Conservation (phyloP, 2,329 filamentous ascomycete species). For the Aspergillus spinulosporus region DNA sequence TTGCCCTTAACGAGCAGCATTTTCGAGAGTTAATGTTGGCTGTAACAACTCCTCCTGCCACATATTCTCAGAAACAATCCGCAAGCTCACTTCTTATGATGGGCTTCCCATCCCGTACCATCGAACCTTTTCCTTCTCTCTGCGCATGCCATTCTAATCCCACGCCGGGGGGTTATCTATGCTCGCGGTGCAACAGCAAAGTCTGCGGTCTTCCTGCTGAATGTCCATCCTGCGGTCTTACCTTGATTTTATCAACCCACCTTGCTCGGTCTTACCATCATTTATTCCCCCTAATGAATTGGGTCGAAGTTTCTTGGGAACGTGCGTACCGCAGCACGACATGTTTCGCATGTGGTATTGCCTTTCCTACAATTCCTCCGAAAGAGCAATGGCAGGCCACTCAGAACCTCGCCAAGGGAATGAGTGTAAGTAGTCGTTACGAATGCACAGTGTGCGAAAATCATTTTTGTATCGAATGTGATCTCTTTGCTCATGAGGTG, state of each 20-base stretch:
- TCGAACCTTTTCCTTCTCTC: slow-evolving; percentile 70
- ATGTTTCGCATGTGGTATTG: slow-evolving; percentile 75
- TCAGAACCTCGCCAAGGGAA: slow-evolving; percentile 56
- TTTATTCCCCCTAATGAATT: slow-evolving; percentile 85
- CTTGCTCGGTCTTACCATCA: slow-evolving; percentile 91
- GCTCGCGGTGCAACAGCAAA: slow-evolving; percentile 82
- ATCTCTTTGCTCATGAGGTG: slow-evolving; percentile 90
- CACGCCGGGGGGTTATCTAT: slow-evolving; percentile 81
- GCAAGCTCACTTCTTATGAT: slow-evolving; percentile 77
- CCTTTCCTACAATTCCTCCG: slow-evolving; percentile 62
- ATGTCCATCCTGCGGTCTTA: slow-evolving; percentile 87
- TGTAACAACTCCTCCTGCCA: slow-evolving; percentile 84
- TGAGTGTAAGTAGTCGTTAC: slow-evolving; percentile 85
- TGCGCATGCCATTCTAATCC: slow-evolving; percentile 90
- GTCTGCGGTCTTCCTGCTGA: slow-evolving; percentile 88
- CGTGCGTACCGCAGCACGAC: slow-evolving; percentile 62
- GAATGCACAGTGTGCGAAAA: slow-evolving; percentile 82
- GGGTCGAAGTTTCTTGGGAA: slow-evolving; percentile 84
- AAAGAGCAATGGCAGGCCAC: slow-evolving; percentile 36
- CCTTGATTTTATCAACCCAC: slow-evolving; percentile 90
- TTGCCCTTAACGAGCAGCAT: slow-evolving; percentile 84
- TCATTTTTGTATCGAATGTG: slow-evolving; percentile 98
- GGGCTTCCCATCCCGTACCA: slow-evolving; percentile 88
- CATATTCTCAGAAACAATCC: slow-evolving; percentile 59
- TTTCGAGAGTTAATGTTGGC: slow-evolving; percentile 86